Base-by-base conservation (phyloP, 2,329 filamentous ascomycete species). In the Botrytis fragariae region DNA sequence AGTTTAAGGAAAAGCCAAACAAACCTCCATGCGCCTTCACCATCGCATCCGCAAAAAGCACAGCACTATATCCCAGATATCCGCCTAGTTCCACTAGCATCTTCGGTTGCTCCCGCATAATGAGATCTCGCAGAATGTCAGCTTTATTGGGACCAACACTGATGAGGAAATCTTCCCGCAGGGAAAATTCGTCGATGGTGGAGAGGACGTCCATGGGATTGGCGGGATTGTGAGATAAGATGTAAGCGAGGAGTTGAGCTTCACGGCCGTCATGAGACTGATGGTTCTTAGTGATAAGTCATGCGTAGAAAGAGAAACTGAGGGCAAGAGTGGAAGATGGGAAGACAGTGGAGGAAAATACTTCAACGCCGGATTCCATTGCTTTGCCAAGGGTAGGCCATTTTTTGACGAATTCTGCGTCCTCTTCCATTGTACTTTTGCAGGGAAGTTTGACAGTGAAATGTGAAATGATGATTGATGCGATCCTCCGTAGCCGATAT, bases 1-100 rank as follows among this genome's bases (percentile, higher is more conserved):
- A n/a, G 2, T 35, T 12, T 14, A 20, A 0, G 16, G 18, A 9
- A 3, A 60, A 22, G 44, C 29, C 1, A 12, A 69, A 44, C 67
- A 44, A 35, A 62, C 14, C 44, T 37, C 25, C 71, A 25, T 63
- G 25, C 0, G 18, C 63, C 4, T 67, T 73, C 87, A 60, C 87
- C 35, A 93, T 83, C 0, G 91, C 90, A 60, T 89, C 86, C 65
- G 89, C 92, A 79, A 94, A 94, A 4, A 93, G 84, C 75, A 95
- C 89, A 76, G 90, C 90, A 0, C 92, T 95, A 84, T 95, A 95
- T 54, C 92, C 93, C n/a, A 94, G 86, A 81, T 95, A 95, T 69
- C 92, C 91, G 44, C 93, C 93, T 0, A 95, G 85, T 80, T 95
- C 92, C 65, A 95, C 88, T 87, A 94, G 91, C 1, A 85, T 85